phyloP scores from a whole-genome alignment of 208 protist species.

The Acanthamoeba lenticulata region DNA sequence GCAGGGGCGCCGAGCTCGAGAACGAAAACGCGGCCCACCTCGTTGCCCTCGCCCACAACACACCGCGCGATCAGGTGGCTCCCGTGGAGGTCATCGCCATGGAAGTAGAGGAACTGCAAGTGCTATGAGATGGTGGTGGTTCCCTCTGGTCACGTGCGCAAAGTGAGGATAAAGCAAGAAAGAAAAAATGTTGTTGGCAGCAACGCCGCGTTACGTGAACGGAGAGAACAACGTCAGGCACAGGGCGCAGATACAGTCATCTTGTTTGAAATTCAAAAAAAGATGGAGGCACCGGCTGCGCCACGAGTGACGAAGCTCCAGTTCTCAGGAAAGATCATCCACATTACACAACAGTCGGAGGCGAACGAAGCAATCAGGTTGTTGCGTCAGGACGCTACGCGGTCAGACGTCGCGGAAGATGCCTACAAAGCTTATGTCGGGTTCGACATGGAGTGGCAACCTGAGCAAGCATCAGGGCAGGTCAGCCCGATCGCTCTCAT shows the following conservation, averaged over 20 bases:
- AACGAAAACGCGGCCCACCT: not conserved
- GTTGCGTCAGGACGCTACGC: not conserved
- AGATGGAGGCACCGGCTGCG: no score
- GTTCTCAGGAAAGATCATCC: not conserved
- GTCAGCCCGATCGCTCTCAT: not conserved
- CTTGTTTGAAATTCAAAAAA: no score
- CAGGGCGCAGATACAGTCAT: no score
- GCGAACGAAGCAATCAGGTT: not conserved
- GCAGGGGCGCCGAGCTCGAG: not conserved
- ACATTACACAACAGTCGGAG: not conserved
- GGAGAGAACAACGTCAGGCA: no score
- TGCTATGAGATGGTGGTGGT: not conserved
- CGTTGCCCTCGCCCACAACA: not conserved
- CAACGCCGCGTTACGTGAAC: no score
- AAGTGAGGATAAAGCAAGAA: no score
- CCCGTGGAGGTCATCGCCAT: not conserved
- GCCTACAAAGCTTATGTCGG: not conserved
- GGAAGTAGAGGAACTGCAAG: not conserved
- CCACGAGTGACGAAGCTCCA: not conserved
- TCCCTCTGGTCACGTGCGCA: no score
- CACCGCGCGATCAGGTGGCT: not conserved
- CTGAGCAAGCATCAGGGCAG: not conserved
- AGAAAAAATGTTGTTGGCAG: no score
- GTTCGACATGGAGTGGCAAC: constrained; percentile 12
- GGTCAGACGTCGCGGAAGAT: not conserved